Evolutionary conservation across 2,329 filamentous ascomycete species (phyloP).

Genomic region (Microdochium bolleyi): DNA sequence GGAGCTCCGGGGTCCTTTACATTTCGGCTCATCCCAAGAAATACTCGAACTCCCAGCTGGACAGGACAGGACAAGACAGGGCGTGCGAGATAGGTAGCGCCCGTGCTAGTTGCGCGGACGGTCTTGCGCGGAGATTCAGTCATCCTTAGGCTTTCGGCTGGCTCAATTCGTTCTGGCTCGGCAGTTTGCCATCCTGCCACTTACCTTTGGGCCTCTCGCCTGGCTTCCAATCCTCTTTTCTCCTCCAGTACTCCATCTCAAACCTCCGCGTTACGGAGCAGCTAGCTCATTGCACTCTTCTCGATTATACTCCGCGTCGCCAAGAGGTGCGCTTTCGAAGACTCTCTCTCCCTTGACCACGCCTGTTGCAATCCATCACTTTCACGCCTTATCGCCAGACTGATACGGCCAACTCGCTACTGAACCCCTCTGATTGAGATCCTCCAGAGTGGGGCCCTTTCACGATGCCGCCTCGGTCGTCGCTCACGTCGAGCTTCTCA

Average conservation of each 20-base stretch:
- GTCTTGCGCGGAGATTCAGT: neutral
- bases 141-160: neutral
- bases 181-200: neutral
- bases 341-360: neutral
- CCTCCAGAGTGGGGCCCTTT: constrained; percentile 23
- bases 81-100: neutral
- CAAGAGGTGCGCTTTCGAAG: neutral
- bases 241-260: neutral
- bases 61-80: too few relatives aligned
- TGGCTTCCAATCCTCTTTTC: neutral
- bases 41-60: neutral
- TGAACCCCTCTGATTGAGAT: neutral
- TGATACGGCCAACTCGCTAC: constrained; percentile 6
- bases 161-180: neutral
- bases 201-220: neutral
- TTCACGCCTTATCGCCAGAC: constrained; percentile 16
- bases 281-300: neutral
- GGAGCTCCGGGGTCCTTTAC: neutral
- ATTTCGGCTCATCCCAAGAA: neutral
- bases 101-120: neutral
- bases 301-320: neutral
- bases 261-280: neutral
- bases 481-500: constrained; percentile 83
- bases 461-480: constrained; percentile 83
- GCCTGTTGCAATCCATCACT: constrained; percentile 4